These are phyloP conservation scores for Asparagopsis taxiformis DNA, from an alignment of 31 red algal genomes.

Conservation along the genomic window DNA sequence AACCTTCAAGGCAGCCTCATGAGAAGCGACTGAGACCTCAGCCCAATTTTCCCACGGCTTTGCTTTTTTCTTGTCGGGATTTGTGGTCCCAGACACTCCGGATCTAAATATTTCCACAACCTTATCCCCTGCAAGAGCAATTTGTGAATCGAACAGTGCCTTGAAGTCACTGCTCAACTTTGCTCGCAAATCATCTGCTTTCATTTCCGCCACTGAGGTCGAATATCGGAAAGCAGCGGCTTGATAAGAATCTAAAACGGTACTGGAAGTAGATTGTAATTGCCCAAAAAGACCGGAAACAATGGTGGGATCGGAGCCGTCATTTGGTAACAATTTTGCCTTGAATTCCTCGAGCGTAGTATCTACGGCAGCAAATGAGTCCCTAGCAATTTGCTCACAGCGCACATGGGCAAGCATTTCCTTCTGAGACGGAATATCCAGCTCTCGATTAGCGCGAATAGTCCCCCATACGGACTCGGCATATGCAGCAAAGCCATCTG, in stretches of 20 bases:
- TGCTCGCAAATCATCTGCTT: conserved; percentile 28
- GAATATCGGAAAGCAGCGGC: conserved; percentile 70
- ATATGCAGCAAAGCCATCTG: conserved; percentile 93
- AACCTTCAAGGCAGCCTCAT: conserved; percentile 18
- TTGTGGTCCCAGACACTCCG: conserved; percentile 5
- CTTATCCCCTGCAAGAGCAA: conserved; percentile 31
- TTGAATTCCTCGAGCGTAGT: conserved; percentile 15
- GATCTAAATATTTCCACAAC: conserved; percentile 18
- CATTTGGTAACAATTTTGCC: conserved; percentile 17
- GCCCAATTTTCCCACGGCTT: conserved; percentile 66
- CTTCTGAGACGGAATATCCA: conserved; percentile 98
- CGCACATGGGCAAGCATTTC: conserved; percentile 95
- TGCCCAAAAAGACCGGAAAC: conserved; percentile 24
- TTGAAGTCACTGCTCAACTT: conserved; percentile 52
- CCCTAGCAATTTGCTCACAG: conserved; percentile 94
- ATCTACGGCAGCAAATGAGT: conserved; percentile 50
- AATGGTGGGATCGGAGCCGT: conserved; percentile 10
- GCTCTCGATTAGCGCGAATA: conserved; percentile 91
- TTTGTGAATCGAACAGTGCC: conserved; percentile 51
- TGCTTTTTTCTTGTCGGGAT: neutral
- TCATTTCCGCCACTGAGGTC: conserved; percentile 54
- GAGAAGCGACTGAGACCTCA: conserved; percentile 2
- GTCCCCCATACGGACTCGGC: conserved; percentile 89
- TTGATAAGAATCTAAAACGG: conserved; percentile 38
- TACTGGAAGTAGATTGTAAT: conserved; percentile 11